A percentile compares a stretch with the other conserved stretches of the same genome.
These are phyloP conservation scores for Leptoxyphium fumago DNA, from an alignment of 2,329 filamentous ascomycete genomes.

Conservation along the genomic window DNA sequence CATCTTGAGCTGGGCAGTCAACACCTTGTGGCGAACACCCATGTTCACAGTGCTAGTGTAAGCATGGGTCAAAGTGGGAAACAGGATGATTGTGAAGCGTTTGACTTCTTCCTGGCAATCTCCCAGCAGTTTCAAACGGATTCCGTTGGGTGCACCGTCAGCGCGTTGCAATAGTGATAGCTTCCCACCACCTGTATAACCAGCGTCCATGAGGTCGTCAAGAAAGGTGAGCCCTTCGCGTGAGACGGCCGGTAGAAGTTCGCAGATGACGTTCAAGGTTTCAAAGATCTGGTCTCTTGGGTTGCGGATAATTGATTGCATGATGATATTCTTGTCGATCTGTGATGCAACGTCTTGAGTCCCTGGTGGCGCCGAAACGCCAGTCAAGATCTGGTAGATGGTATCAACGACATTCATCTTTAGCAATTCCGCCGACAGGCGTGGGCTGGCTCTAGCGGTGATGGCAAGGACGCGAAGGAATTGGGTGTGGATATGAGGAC, in stretches of 20 bases:
- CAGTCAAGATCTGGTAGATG: constrained; percentile 90
- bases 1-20: constrained; percentile 96
- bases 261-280: constrained; percentile 93
- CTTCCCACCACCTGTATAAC: constrained; percentile 32
- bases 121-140: constrained; percentile 65
- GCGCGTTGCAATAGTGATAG: constrained; percentile 27
- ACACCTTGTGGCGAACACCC: constrained; percentile 83
- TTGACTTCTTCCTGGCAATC: constrained; percentile 77
- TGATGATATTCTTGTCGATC: constrained; percentile 91
- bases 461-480: constrained; percentile 87
- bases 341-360: constrained; percentile 67
- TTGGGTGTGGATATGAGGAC: constrained; percentile 86
- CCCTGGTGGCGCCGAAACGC: constrained; percentile 75
- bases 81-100: constrained; percentile 80
- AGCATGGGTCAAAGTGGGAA: constrained; percentile 88
- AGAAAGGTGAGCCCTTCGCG: constrained; percentile 38
- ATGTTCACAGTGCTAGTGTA: constrained; percentile 97
- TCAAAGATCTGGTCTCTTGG: constrained; percentile 94
- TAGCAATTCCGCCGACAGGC: constrained; percentile 74
- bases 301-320: constrained; percentile 94
- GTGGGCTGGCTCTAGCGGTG: constrained; percentile 75
- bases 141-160: constrained; percentile 55
- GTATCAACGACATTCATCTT: constrained; percentile 97
- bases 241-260: constrained; percentile 67
- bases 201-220: constrained; percentile 34